Conservation (phyloP, 2,329 filamentous ascomycete genomes). For the Bipolaris cookei region DNA sequence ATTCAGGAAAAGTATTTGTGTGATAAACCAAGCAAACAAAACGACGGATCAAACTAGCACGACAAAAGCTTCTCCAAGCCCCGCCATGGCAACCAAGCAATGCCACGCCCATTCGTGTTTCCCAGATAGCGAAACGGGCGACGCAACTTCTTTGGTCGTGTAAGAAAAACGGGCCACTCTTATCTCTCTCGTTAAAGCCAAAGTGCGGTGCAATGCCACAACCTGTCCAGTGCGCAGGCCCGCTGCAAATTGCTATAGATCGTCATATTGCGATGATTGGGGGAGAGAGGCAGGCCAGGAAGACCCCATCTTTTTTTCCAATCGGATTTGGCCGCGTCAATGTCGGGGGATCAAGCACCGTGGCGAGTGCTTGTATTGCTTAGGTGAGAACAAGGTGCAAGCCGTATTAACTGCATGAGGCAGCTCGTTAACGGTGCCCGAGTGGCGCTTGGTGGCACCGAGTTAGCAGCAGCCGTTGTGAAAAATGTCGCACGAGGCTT, state of each 20-base stretch:
- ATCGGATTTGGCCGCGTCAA: neutral
- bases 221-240: conserved; percentile 5
- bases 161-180: neutral
- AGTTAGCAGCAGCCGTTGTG: neutral
- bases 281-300: neutral
- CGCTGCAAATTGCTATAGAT: neutral
- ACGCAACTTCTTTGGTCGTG: neutral
- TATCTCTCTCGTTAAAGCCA: conserved; percentile 4
- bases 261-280: neutral
- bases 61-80: conserved; percentile 29
- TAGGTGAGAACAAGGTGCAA: conserved; percentile 24
- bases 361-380: conserved; percentile 32
- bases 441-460: neutral
- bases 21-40: conserved; percentile 10
- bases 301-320: neutral
- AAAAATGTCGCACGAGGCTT: neutral
- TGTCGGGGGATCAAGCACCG: conserved; percentile 26
- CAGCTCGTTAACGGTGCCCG: conserved; percentile 16
- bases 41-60: conserved; percentile 14
- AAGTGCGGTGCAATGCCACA: neutral
- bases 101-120: conserved; percentile 1
- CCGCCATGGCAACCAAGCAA: conserved; percentile 19
- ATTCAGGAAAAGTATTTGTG: neutral
- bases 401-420: conserved; percentile 24
- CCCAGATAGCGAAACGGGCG: conserved; percentile 6